Evolutionary conservation across 306 rosid species (phyloP), one percentile per base, ranked within the genome.

Genomic region (Aeschynomene evenia): DNA sequence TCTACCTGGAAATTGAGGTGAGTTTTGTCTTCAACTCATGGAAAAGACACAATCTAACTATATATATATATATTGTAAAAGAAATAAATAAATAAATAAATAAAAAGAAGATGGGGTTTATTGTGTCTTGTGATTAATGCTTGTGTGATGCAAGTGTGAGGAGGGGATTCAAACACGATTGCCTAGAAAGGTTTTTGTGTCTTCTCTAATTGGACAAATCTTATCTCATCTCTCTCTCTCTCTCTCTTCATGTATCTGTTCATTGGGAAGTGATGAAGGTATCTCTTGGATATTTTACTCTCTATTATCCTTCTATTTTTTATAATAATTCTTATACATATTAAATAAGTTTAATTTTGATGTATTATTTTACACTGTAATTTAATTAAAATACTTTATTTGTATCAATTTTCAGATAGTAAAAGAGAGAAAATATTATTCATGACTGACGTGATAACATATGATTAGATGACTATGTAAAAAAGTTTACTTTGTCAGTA

Each of bases 1-100:
- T 92, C 96, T 83, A 86, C 91, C 96, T 90, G 93, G 93, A 90
- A 87, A 83, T 86, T 75, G 96, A 83, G 96, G 87, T 90, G 96
- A 82, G 72, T 68, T 92, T 86, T 83, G 95, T 86, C 92, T 80
- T 72, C 46, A 78, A 72, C 70, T 70, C 77, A 61, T 39, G 80
- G 81, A 84, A 83, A 81, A 76, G 83, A 84, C 92, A 82, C 53
- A 46, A 68, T 84, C 85, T 77, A 74, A 59, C 34, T 77, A n/a
- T n/a, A n/a, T n/a, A n/a, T n/a, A n/a, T n/a, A n/a, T n/a, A n/a
- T n/a, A n/a, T n/a, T n/a, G n/a, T n/a, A n/a, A 71, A 54, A 75
- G 34, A 50, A 75, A 59, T 29, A 67, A 67, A 72, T 61, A 59
- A 54, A 48, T 71, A 42, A 80, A 67, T 33, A 74, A 74, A 74